These are phyloP conservation scores for Picea glauca DNA, from an alignment of 75 land plant species.

Conservation along the genomic window DNA sequence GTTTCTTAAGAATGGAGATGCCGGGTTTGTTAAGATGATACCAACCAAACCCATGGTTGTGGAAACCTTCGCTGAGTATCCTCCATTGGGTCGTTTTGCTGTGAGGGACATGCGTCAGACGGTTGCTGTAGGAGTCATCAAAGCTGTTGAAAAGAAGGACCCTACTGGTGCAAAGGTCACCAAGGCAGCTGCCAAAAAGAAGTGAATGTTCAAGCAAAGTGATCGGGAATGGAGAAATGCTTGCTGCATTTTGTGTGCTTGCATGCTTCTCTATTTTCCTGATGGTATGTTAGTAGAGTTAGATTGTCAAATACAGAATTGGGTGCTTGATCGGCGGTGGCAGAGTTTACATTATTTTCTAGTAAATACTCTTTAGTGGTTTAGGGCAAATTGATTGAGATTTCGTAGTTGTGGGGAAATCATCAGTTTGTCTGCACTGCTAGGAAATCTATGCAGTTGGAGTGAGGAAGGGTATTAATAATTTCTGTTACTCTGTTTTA, in stretches of 20 bases:
- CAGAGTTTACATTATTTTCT: conserved; percentile 4
- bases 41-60: conserved; percentile 91
- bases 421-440: conserved; percentile 5
- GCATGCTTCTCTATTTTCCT: neutral
- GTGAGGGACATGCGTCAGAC: conserved; percentile 49
- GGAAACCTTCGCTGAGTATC: conserved; percentile 80
- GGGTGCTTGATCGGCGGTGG: conserved; percentile 41
- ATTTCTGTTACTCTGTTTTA: too few species aligned
- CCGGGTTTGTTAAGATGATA: conserved; percentile 68
- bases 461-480: too few species aligned
- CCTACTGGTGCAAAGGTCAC: conserved; percentile 58
- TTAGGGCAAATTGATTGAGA: neutral
- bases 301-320: conserved; percentile 20
- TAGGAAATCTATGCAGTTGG: conserved; percentile 11
- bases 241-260: neutral
- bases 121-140: conserved; percentile 59
- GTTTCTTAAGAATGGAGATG: conserved; percentile 72
- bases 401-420: conserved; percentile 10
- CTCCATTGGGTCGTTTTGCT: conserved; percentile 81
- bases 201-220: neutral
- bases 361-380: neutral
- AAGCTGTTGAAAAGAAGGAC: conserved; percentile 63
- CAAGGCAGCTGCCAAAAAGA: conserved; percentile 51
- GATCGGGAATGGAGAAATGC: neutral
- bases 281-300: neutral